Evolutionary conservation across 352 stramenopile genomes (phyloP), one percentile per base, ranked within the genome.

Genomic region (Globisporangium paroecandrum): DNA sequence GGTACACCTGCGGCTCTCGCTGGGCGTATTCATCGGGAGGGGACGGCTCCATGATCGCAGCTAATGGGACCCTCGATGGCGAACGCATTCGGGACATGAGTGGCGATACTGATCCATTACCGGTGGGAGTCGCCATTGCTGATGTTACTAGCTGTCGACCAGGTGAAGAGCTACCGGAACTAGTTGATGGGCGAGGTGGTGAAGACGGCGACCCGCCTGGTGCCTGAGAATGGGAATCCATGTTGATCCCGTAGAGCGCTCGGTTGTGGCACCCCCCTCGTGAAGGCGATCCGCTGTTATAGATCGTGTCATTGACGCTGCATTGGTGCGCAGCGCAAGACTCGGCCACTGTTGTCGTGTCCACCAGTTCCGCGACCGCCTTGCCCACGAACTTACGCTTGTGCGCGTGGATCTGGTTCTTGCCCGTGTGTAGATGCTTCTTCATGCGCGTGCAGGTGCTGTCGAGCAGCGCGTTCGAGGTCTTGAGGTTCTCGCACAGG

Each of bases 401-500:
- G 64, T 92, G 82, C 20, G 66, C 68, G 32, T 83, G 74, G 8
- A 92, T 68, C 13, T 89, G 79, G 68, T 82, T 82, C 47, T 82
- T 80, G 8, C 77, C 81, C 5, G 58, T 55, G 2, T 55, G 49
- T 9, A 93, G 62, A 3, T 77, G 72, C 59, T 89, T 79, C 65
- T 88, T 85, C 77, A 93, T 85, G 27, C 80, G 78, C n/a, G 64
- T 70, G 32, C 80, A 86, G 3, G 81, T 89, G 62, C 58, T 78
- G 38, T 89, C 78, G 22, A 91, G 73, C 43, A 84, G 55, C 13
- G 77, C 72, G 36, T 87, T 85, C 13, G 78, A 87, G 13, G 69
- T 78, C 63, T 80, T 80, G 10, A 93, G 69, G 32, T 83, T 80
- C n/a, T 77, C 75, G 2, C 80, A 81, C 5, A 89, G 71, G 38